phyloP scores from a whole-genome alignment of 163 green algal species.

The Prototheca wickerhamii region DNA sequence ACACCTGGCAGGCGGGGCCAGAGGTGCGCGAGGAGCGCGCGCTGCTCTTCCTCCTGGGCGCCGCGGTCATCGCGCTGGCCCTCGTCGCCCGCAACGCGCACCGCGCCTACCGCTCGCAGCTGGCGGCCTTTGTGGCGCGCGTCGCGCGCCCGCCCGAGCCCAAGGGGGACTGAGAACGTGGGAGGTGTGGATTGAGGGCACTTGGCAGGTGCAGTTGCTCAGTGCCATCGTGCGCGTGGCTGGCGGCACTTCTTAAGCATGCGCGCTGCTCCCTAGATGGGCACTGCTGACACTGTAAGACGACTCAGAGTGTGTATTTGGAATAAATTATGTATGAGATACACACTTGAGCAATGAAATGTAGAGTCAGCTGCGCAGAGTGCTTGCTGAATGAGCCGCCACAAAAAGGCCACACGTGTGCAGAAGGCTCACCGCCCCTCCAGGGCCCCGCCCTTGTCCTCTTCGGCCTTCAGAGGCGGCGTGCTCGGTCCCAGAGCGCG shows the following conservation, averaged over 20 bases:
- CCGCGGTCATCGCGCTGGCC: neutral
- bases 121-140: neutral
- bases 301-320: neutral
- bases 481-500: too few species aligned
- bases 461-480: too few species aligned
- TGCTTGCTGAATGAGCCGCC: too few species aligned
- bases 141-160: neutral
- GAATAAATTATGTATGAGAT: neutral
- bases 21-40: constrained; percentile 43
- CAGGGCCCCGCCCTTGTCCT: too few species aligned
- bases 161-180: neutral
- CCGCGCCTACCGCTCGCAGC: neutral
- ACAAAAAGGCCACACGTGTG: too few species aligned
- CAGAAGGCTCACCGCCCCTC: too few species aligned
- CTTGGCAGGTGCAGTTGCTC: too few species aligned
- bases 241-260: too few species aligned
- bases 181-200: too few species aligned
- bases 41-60: constrained; percentile 43
- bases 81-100: neutral
- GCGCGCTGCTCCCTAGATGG: too few species aligned
- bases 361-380: neutral
- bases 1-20: constrained; percentile 37
- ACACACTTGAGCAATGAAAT: neutral
- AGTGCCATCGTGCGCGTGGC: too few species aligned
- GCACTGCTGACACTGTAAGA: neutral